Evolutionary conservation across 2,329 filamentous ascomycete species (phyloP), one percentile per base, ranked within the genome.

Genomic region (Nigrospora sphaerica): DNA sequence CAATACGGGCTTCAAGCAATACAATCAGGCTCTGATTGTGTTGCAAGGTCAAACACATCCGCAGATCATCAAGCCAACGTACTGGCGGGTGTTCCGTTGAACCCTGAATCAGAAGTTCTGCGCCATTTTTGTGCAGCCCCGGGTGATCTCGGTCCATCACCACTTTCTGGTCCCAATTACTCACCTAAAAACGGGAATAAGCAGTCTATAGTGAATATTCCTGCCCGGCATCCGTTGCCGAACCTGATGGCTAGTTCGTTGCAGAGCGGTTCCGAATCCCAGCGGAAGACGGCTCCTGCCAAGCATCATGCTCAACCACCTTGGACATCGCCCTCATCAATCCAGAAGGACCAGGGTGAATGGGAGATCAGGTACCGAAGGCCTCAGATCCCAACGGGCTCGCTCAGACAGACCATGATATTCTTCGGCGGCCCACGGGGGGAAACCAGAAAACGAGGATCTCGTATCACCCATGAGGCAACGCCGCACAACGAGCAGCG

Each of bases 301-400:
- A 58, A 56, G 39, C 57, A 53, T 11, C 54, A 42, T 28, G 45
- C 46, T 3, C 46, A 55, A 17, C 47, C 40, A 17, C 59, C 60
- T 13, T 62, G 60, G 61, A 58, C 57, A 7, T 59, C 61, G 16
- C 61, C 61, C 39, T 61, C 60, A 11, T 58, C 58, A 10, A n/a
- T 49, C 9, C 52, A 54, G 35, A 54, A 37, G 39, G 43, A 36
- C 17, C 45, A 38, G 18, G 32, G 35, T 14, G 33, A 39, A 16
- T 39, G 37, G 44, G 18, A 14, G 45, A 47, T 9, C 46, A 50
- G 13, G 16, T 31, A 19, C 12, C 13, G 9, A 10, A 19, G 6
- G 35, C 19, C 23, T 6, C n/a, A 12, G 40, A 44, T 14, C 9
- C n/a, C n/a, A 13, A 14, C 45, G 12, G 49, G 54, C 18, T 39